phyloP scores from a whole-genome alignment of 345 rosid species.

The Nasturtium officinale region DNA sequence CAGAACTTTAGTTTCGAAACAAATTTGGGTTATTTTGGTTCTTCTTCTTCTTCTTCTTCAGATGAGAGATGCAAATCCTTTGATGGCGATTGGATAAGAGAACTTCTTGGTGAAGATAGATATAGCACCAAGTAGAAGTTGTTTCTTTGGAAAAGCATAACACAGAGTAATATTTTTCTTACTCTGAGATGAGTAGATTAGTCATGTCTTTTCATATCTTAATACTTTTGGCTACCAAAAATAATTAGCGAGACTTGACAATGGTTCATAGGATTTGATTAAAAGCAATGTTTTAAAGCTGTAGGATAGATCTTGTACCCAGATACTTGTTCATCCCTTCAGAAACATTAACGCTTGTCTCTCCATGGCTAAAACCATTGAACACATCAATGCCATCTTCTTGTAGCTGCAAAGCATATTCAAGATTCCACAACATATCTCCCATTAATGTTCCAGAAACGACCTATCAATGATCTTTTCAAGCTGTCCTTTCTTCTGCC shows the following conservation, averaged over 20 bases:
- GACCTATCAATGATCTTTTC: too few species aligned
- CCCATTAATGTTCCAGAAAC: too few species aligned
- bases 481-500: too few species aligned
- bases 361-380: too few species aligned
- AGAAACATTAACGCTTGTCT: too few species aligned
- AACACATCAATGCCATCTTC: too few species aligned
- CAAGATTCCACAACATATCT: too few species aligned
- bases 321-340: background rate
- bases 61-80: conserved; percentile 18
- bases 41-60: conserved; percentile 14
- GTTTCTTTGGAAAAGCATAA: background rate
- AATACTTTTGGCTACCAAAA: conserved; percentile 14
- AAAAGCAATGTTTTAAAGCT: background rate
- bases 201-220: conserved; percentile 10
- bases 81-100: conserved; percentile 42
- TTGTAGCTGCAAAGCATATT: too few species aligned
- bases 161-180: background rate
- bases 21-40: conserved; percentile 9
- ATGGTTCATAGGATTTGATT: background rate
- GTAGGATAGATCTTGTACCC: background rate
- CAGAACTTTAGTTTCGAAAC: conserved; percentile 19
- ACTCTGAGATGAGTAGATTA: conserved; percentile 16
- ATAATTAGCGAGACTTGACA: conserved; percentile 9
- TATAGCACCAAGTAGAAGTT: conserved; percentile 4
- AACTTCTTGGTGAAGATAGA: conserved; percentile 46